Evolutionary conservation across 257 asterid species (phyloP), one percentile per base, ranked within the genome.

Genomic region (Salvia splendens): DNA sequence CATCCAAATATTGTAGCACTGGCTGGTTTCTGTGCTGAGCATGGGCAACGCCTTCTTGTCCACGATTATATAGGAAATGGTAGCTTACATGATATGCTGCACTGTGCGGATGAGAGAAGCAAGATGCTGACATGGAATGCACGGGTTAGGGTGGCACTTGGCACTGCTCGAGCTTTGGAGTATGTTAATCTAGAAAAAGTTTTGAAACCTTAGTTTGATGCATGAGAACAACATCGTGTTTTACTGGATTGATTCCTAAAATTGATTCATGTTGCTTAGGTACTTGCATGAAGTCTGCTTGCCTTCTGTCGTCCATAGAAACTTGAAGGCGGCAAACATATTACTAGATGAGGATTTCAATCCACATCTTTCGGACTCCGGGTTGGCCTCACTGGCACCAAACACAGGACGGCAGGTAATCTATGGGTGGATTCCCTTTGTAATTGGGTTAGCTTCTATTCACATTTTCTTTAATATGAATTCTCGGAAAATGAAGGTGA

Each of bases 111-210:
- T 68, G 99, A 94, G 73, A 84, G 94, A 78, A 88, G 86, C 83
- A 84, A 74, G 75, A 52, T 85, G 91, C 85, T 94, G 72, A 94
- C 97, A 11, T 91, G 99, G 99, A 94, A 91, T 66, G 96, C 93
- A 53, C 95, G 99, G 36, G 93, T 94, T 72, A 87, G 91, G 86
- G 92, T 91, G 52, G 96, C 97, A 53, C 97, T 94, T 75, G 99
- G 99, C 79, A 87, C 96, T 51, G 96, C 99, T 78, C 84, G 99
- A 79, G 99, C 99, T 65, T 80, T 94, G 65, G 99, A 94, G 99
- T 94, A 91, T 62, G 95, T 73, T 50, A 61, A 16, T 14, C 56
- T 64, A 20, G 53, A 53, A 51, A 24, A 49, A 49, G 28, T 61
- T 80, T 43, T 66, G 12, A 32, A 20, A 53, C 20, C 47, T 15